Evolutionary conservation across 2,329 filamentous ascomycete species (phyloP), one percentile per base, ranked within the genome.

Genomic region (Colletotrichum salicis): DNA sequence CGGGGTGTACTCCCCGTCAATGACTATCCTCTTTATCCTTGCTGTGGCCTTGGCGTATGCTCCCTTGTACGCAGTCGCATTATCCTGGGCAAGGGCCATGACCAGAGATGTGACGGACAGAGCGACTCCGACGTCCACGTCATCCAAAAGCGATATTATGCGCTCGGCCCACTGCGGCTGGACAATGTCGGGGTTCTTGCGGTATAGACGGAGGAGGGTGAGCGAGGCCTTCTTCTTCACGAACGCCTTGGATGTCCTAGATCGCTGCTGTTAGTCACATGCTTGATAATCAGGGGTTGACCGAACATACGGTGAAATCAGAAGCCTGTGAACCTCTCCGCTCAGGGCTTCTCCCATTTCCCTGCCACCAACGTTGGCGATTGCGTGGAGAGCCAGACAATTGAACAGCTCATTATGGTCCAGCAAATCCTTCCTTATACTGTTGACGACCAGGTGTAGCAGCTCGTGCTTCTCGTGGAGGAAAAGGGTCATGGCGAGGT

Each of bases 211-310:
- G 66, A 99, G 89, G 45, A 99, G 88, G 0, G 96, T 99, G 64
- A 99, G 86, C 7, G 96, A 96, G 1, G 96, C 96, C 87, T 99
- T 99, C 85, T 99, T 99, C 88, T 99, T 99, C 72, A 99, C 96
- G 77, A 99, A 99, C 0, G 96, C 92, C 83, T 98, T 99, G 1
- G 96, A 98, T 8, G 86, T 87, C 58, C 85, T 86, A 27, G 11
- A 27, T 19, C 2, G 31, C 31, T 31, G 3, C 8, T n/a, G 45
- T 70, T 51, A 63, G 51, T 15, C 31, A 33, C 33, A 11, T 15
- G 13, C 37, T 11, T 22, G 33, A 12, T 52, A 7, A 10, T 3
- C 51, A 35, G 19, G 37, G 19, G 5, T 6, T 13, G 7, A 12
- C 4, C 60, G 59, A 57, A 88, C 93, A 79, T 87, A 97, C 93